These are phyloP conservation scores for Kokia cookei DNA, from an alignment of 441 rosid species.

Conservation along the genomic window DNA sequence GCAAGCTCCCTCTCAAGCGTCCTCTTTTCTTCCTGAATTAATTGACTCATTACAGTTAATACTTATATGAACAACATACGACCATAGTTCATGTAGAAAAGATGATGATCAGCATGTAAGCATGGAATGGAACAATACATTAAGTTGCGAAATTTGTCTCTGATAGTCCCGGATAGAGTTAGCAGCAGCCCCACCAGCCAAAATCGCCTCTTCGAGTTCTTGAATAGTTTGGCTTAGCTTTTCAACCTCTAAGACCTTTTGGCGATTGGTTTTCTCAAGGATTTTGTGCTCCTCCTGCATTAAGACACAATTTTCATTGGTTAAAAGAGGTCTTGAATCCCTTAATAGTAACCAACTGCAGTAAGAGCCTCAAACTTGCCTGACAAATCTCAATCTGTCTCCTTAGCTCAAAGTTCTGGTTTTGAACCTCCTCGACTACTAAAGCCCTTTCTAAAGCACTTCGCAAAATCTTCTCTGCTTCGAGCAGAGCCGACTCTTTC, in stretches of 20 bases:
- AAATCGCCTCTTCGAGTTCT: constrained; percentile 78
- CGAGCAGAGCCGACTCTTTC: constrained; percentile 80
- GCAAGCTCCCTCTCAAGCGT: constrained; percentile 90
- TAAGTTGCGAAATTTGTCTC: constrained; percentile 67
- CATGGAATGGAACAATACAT: constrained; percentile 30
- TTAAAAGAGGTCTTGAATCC: background rate
- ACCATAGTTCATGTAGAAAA: background rate
- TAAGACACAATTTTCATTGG: background rate
- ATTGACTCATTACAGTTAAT: background rate
- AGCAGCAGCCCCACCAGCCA: constrained; percentile 81
- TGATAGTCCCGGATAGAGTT: constrained; percentile 68
- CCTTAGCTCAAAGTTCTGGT: constrained; percentile 75
- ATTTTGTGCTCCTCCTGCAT: constrained; percentile 83
- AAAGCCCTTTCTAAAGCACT: constrained; percentile 86
- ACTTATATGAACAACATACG: background rate
- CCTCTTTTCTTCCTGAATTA: constrained; percentile 76
- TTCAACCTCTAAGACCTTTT: constrained; percentile 80
- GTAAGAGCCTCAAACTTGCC: constrained; percentile 21
- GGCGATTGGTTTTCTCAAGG: constrained; percentile 89
- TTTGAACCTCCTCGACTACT: constrained; percentile 90
- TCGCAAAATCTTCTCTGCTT: constrained; percentile 77
- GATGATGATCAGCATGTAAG: background rate
- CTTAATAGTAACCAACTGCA: background rate
- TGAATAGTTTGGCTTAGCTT: constrained; percentile 74
- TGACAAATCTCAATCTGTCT: constrained; percentile 85